A percentile compares a stretch with the other conserved stretches of the same genome.
These are phyloP conservation scores for Phytophthora pistaciae DNA, from an alignment of 352 stramenopile species.

Conservation along the genomic window DNA sequence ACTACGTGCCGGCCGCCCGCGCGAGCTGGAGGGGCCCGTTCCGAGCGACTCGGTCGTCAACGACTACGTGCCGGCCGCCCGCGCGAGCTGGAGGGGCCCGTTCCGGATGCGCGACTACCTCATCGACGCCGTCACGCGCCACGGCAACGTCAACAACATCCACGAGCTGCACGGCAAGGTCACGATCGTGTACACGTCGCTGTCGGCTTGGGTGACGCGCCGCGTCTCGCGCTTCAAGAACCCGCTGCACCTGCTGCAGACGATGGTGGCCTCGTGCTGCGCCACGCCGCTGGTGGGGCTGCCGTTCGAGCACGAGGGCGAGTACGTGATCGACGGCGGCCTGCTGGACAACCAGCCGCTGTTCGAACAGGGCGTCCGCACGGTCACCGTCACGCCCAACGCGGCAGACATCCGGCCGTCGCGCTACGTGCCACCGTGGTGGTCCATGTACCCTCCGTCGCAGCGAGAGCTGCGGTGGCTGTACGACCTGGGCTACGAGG, in stretches of 20 bases:
- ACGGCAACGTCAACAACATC: conserved; percentile 39
- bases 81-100: conserved; percentile 29
- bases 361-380: conserved; percentile 42
- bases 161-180: conserved; percentile 37
- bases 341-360: conserved; percentile 67
- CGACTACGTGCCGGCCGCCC: conserved; percentile 35
- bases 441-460: conserved; percentile 65
- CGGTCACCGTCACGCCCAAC: conserved; percentile 42
- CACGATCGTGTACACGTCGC: conserved; percentile 63
- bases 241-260: conserved; percentile 48
- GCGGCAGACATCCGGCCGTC: conserved; percentile 69
- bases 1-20: conserved; percentile 37
- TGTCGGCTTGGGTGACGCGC: conserved; percentile 52
- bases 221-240: conserved; percentile 50
- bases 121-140: conserved; percentile 42
- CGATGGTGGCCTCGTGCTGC: conserved; percentile 65
- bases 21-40: conserved; percentile 30
- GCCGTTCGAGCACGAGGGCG: conserved; percentile 59
- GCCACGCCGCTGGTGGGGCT: conserved; percentile 55
- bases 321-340: conserved; percentile 69
- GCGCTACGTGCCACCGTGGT: conserved; percentile 68
- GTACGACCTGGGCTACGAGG: conserved; percentile 59
- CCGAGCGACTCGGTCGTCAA: conserved; percentile 36
- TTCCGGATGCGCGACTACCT: conserved; percentile 70
- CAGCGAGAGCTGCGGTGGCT: conserved; percentile 64